Base-by-base conservation (phyloP, 2,329 filamentous ascomycete species). In the Cyanodermella asteris region DNA sequence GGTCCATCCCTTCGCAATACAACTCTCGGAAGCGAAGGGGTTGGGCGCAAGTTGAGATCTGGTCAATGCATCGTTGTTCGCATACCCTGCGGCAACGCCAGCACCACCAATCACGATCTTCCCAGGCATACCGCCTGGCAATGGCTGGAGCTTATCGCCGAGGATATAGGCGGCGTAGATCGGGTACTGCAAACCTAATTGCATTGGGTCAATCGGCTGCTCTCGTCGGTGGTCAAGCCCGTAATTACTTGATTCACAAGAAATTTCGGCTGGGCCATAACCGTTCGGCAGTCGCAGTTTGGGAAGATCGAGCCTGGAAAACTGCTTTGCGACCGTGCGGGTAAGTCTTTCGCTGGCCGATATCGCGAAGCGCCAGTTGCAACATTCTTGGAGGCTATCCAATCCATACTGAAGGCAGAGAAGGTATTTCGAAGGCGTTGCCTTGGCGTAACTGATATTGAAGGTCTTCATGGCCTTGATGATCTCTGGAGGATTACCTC, bases 81-180 rank as follows among this genome's bases (percentile, higher is more conserved):
- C 10, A 13, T 28, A 28, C n/a, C 26, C 26, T 13, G 25, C 34
- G 23, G 38, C 38, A 9, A 45, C 35, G 17, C 43, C 37, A 2
- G 40, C 32, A 10, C 42, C 39, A 9, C 35, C 47, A 15, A 60
- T 40, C 15, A 20, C 39, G 4, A 60, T 41, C 29, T 59, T 52
- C 3, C 57, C 57, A 2, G 44, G 35, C 2, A 45, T 30, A 0
- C 55, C 56, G 6, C 41, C 24, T 1, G 55, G 49, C 4, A 53
- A 39, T 2, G 46, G 40, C 12, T 44, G 28, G 20, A 41, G 32
- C 1, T 50, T 13, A 4, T 43, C 30, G 29, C 56, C 53, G 1
- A 59, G n/a, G 18, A 61, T 44, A 29, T 50, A 54, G 13, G 45
- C 25, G 1, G 31, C 26, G 23, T 45, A 48, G 32, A 54, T 54